These are phyloP conservation scores for Gillenia trifoliata DNA, from an alignment of 306 rosid genomes.

Conservation along the genomic window DNA sequence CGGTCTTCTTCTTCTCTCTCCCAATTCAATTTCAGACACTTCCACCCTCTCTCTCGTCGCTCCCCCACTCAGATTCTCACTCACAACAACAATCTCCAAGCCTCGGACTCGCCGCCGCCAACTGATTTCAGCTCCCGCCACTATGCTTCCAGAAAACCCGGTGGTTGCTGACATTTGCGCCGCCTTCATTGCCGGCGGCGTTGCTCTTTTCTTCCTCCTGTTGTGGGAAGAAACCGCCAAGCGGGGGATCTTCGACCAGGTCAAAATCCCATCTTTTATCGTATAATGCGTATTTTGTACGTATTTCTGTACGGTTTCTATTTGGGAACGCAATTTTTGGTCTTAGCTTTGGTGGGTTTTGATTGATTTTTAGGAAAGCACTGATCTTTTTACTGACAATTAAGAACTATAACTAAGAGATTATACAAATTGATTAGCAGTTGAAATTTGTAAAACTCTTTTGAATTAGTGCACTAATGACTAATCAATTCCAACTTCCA, in stretches of 20 bases:
- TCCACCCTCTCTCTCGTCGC: neutral
- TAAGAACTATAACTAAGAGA: neutral
- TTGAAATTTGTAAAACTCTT: neutral
- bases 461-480: neutral
- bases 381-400: neutral
- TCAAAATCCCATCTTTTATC: constrained; percentile 3
- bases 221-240: constrained; percentile 72
- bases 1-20: neutral
- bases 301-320: neutral
- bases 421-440: neutral
- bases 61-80: constrained; percentile 1
- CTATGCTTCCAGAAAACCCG: constrained; percentile 52
- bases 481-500: neutral
- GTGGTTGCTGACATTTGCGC: constrained; percentile 62
- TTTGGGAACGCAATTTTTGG: neutral
- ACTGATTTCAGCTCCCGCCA: constrained; percentile 27
- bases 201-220: constrained; percentile 53
- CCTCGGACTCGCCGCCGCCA: constrained; percentile 19
- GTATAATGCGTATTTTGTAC: neutral
- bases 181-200: constrained; percentile 36
- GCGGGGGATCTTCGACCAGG: constrained; percentile 68
- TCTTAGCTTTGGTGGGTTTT: neutral
- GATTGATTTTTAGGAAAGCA: constrained; percentile 4
- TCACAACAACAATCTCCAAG: neutral
- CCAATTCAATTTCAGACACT: neutral